A percentile compares a stretch with the other conserved stretches of the same genome.
Evolutionary conservation across 306 rosid species (phyloP).

Genomic region (Amphicarpaea edgeworthii): DNA sequence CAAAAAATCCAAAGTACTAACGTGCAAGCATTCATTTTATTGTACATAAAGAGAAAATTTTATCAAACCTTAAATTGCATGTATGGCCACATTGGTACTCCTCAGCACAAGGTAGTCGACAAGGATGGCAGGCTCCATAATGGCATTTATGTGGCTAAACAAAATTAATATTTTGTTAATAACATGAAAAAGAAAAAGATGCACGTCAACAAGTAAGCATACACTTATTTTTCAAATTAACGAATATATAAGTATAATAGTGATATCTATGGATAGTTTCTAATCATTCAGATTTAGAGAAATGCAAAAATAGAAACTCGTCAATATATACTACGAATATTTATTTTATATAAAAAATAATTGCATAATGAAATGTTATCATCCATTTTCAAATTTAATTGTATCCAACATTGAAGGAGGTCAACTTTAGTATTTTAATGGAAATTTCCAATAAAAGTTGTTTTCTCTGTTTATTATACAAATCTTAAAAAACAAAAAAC

Average conservation of each 20-base stretch:
- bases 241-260: neutral
- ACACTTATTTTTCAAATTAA: conserved; percentile 27
- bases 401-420: neutral
- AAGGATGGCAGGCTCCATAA: conserved; percentile 89
- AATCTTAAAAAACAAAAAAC: too few species aligned
- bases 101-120: conserved; percentile 79
- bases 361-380: neutral
- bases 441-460: neutral
- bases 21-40: neutral
- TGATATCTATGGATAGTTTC: too few species aligned
- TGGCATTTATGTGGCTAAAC: conserved; percentile 96
- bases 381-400: conserved; percentile 23
- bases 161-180: conserved; percentile 47
- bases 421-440: neutral
- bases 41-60: conserved; percentile 10
- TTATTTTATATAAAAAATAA: neutral
- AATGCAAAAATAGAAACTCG: neutral
- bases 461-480: too few species aligned
- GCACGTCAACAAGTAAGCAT: conserved; percentile 1
- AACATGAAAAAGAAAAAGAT: neutral
- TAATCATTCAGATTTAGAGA: too few species aligned
- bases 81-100: conserved; percentile 85
- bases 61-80: conserved; percentile 84
- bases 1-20: conserved; percentile 14
- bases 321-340: neutral